Conservation (phyloP, 306 rosid genomes). For the Lotus japonicus region DNA sequence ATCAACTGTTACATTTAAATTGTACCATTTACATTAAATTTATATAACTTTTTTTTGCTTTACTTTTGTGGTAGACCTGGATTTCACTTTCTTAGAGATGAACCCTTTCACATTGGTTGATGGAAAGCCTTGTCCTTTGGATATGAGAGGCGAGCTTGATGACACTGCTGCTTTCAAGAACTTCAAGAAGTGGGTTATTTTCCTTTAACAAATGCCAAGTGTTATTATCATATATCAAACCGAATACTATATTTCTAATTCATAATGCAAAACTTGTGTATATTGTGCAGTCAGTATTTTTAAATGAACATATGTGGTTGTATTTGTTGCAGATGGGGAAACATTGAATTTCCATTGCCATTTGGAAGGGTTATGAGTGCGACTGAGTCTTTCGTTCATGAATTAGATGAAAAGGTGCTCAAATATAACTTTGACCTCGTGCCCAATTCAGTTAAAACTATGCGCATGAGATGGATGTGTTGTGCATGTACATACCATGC, state of each 20-base stretch:
- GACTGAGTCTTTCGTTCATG: slow-evolving; percentile 76
- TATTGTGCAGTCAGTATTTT: background rate
- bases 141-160: slow-evolving; percentile 98
- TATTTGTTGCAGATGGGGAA: slow-evolving; percentile 71
- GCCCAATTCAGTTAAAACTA: background rate
- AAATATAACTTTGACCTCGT: slow-evolving; percentile 15
- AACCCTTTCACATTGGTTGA: slow-evolving; percentile 83
- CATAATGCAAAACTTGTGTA: background rate
- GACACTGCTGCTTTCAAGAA: slow-evolving; percentile 97
- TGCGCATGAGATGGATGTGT: background rate
- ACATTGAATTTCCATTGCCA: slow-evolving; percentile 82
- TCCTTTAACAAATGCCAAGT: background rate
- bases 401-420: slow-evolving; percentile 84
- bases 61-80: slow-evolving; percentile 58
- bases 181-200: slow-evolving; percentile 71
- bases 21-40: background rate
- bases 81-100: slow-evolving; percentile 97
- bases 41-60: slow-evolving; percentile 11
- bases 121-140: slow-evolving; percentile 97
- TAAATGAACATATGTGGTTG: slow-evolving; percentile 5
- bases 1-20: background rate
- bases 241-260: background rate
- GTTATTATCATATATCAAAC: background rate
- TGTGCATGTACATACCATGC: background rate
- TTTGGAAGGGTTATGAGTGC: slow-evolving; percentile 94